Conservation (phyloP, 192 early-diverging fungal genomes). For the Chytriomyces sp. region DNA sequence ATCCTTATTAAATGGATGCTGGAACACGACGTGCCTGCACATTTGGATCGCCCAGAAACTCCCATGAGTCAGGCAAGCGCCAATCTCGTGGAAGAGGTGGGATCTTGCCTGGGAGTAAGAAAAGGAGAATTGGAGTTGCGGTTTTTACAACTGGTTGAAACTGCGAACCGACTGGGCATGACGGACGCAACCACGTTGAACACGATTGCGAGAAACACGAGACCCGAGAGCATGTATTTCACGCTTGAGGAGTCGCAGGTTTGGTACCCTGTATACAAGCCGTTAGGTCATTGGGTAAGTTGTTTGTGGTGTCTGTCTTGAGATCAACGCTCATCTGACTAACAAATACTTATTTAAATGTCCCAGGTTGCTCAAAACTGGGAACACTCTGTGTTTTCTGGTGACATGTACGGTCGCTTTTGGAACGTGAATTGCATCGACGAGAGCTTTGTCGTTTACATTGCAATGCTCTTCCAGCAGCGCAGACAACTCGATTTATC, state of each 20-base stretch:
- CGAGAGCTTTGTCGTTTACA: constrained; percentile 17
- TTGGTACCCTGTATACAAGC: constrained; percentile 10
- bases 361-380: constrained; percentile 30
- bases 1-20: constrained; percentile 6
- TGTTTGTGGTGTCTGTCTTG: background rate
- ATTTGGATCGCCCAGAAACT: background rate
- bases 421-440: constrained; percentile 13
- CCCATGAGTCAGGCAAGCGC: background rate
- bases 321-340: background rate
- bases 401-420: background rate
- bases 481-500: background rate
- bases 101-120: background rate
- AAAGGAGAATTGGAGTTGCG: background rate
- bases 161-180: constrained; percentile 27
- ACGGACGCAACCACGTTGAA: constrained; percentile 19
- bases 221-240: constrained; percentile 32
- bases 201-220: background rate
- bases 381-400: background rate
- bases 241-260: constrained; percentile 15
- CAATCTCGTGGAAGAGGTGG: background rate
- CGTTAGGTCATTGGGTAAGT: constrained; percentile 24
- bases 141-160: constrained; percentile 26
- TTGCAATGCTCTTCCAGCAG: constrained; percentile 7
- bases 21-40: background rate
- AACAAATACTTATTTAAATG: background rate